These are phyloP conservation scores for Lepidopterella palustris DNA, from an alignment of 495 filamentous ascomycete species.

Conservation along the genomic window DNA sequence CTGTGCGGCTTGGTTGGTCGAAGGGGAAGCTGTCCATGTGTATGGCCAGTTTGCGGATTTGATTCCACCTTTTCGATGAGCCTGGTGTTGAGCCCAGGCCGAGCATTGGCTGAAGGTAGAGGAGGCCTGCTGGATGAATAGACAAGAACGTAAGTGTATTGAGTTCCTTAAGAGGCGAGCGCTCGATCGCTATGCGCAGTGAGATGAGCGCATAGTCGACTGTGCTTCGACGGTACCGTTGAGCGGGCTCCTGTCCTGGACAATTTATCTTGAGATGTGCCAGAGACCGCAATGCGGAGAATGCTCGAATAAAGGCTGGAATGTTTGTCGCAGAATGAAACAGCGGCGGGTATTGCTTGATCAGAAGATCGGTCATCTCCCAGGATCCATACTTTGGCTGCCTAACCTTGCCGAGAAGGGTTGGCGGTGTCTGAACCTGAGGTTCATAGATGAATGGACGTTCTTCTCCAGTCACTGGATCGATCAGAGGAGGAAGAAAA, in stretches of 20 bases:
- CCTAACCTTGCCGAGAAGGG: slow-evolving; percentile 25
- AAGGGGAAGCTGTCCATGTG: slow-evolving; percentile 60
- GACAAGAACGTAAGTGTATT: slow-evolving; percentile 56
- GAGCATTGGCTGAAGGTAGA: slow-evolving; percentile 60
- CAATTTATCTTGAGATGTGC: slow-evolving; percentile 63
- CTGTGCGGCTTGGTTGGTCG: slow-evolving; percentile 43
- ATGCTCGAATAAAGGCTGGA: slow-evolving; percentile 64
- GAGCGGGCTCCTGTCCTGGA: slow-evolving; percentile 57
- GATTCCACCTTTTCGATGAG: slow-evolving; percentile 58
- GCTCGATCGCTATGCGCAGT: slow-evolving; percentile 68
- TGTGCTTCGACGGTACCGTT: slow-evolving; percentile 63
- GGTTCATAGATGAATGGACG: slow-evolving; percentile 68
- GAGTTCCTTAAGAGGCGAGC: slow-evolving; percentile 52
- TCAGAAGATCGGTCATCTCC: slow-evolving; percentile 61
- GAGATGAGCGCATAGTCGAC: slow-evolving; percentile 81
- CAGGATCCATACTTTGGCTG: slow-evolving; percentile 60
- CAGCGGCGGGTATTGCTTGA: slow-evolving; percentile 71
- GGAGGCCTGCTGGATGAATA: slow-evolving; percentile 61
- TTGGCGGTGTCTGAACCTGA: slow-evolving; percentile 42
- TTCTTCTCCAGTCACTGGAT: slow-evolving; percentile 64
- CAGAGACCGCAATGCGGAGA: slow-evolving; percentile 56
- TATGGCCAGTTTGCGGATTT: slow-evolving; percentile 63
- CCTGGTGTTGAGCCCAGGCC: slow-evolving; percentile 62
- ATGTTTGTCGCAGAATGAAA: slow-evolving; percentile 84
- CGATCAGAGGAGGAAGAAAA: slow-evolving; percentile 68